Percentiles rank a stretch among this genome's conserved stretches.
Evolutionary conservation across 2,329 filamentous ascomycete genomes (phyloP).

Genomic region (Bipolaris zeicola): DNA sequence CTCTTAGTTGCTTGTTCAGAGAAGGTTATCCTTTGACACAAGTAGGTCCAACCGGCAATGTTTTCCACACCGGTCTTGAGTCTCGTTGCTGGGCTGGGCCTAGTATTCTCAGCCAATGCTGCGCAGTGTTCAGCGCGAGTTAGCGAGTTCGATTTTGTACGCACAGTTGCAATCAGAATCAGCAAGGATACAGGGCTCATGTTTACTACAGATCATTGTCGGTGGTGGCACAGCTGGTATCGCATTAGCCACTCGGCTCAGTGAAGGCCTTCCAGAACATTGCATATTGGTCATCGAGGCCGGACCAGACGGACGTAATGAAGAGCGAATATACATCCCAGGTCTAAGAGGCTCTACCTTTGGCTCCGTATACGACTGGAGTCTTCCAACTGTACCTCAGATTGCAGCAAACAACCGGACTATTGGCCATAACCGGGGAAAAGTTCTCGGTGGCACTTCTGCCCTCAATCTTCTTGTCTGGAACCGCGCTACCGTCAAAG

Average conservation of each 20-base stretch:
- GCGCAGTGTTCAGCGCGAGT: background rate
- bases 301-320: constrained; percentile 30
- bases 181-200: background rate
- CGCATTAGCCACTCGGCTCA: constrained; percentile 31
- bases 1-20: background rate
- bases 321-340: constrained; percentile 28
- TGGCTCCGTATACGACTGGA: constrained; percentile 34
- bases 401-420: constrained; percentile 42
- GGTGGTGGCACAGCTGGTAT: constrained; percentile 31
- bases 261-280: constrained; percentile 28
- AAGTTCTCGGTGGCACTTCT: constrained; percentile 43
- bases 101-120: background rate
- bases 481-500: constrained; percentile 39
- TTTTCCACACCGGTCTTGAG: background rate
- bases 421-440: constrained; percentile 24
- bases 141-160: constrained; percentile 7
- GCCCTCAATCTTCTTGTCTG: constrained; percentile 46
- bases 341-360: constrained; percentile 28
- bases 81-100: background rate
- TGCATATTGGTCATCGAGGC: constrained; percentile 29
- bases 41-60: background rate
- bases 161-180: background rate
- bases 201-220: constrained; percentile 11
- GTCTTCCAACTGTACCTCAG: constrained; percentile 53
- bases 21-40: background rate